Evolutionary conservation across 768 basidiomycete species (phyloP), one percentile per base, ranked within the genome.

Genomic region (Imleria badia): DNA sequence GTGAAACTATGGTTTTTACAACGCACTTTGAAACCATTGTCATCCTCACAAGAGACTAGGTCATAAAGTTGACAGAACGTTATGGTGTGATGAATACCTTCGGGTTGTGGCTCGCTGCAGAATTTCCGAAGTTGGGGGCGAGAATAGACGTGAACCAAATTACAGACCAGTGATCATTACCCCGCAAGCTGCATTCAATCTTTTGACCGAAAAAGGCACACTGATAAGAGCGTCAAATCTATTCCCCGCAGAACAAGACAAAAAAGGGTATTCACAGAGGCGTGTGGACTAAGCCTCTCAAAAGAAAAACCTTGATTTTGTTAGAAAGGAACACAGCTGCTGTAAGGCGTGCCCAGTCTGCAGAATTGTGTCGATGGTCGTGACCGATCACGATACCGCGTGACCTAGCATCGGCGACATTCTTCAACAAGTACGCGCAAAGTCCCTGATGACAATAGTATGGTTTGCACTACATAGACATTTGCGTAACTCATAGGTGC

Each of bases 111-210:
- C 87, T 89, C 3, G 91, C 91, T 86, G 53, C 1, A 58, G 36
- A 41, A 47, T 52, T 5, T 56, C 48, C 48, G 26, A 46, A 35
- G 17, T 51, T 42, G 13, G 34, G 35, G 17, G 48, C 48, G 17
- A 31, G 17, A 17, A 46, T 41, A 46, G 43, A 41, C 15, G 55
- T 49, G 15, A 6, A 33, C n/a, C 33, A n/a, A 34, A 35, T 35
- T 17, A 63, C 73, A 39, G 45, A 85, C 89, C 91, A 59, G 93
- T 95, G 46, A 95, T 88, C 93, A 95, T 95, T 3, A 94, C 83
- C 19, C 93, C 93, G 55, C 87, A 87, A 2, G 87, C 85, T 4
- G 92, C 91, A 12, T 74, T 74, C 43, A 91, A 64, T 47, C 70
- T 74, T 60, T 83, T 84, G 14, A 93, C 79, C 26, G 81, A 79